Evolutionary conservation across 768 basidiomycete species (phyloP).

Genomic region (Podaxis carcinomalis): DNA sequence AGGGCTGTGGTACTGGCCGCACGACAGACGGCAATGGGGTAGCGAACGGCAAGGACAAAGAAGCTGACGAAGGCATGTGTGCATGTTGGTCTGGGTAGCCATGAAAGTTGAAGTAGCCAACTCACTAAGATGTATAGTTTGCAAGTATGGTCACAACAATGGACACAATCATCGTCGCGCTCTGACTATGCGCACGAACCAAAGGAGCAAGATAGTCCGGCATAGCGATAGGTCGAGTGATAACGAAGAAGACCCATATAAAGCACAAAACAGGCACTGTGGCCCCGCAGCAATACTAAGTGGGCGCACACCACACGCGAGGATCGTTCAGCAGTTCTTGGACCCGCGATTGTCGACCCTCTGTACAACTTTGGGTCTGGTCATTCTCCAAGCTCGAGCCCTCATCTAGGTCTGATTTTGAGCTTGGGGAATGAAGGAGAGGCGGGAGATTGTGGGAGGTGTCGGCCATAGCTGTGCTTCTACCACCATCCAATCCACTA

Average conservation of each 20-base stretch:
- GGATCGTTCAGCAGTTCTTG: neutral
- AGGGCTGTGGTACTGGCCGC: neutral
- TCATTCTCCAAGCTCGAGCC: neutral
- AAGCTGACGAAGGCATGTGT: neutral
- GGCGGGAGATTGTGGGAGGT: neutral
- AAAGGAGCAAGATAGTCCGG: neutral
- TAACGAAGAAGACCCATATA: neutral
- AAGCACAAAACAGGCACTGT: neutral
- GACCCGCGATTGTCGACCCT: neutral
- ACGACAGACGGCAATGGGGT: neutral
- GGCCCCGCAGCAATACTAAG: neutral
- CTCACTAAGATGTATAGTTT: neutral
- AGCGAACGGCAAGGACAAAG: neutral
- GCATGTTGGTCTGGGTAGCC: neutral
- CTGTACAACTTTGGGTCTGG: neutral
- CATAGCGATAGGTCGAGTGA: neutral
- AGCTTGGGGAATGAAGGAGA: neutral
- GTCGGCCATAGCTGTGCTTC: neutral
- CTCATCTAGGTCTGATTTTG: neutral
- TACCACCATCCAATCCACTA: neutral
- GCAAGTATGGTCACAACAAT: neutral
- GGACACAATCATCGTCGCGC: neutral
- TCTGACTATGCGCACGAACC: neutral
- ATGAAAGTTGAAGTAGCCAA: neutral
- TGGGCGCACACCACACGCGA: neutral